These are phyloP conservation scores for Pleurotus citrinopileatus DNA, from an alignment of 768 basidiomycete genomes.

Conservation along the genomic window DNA sequence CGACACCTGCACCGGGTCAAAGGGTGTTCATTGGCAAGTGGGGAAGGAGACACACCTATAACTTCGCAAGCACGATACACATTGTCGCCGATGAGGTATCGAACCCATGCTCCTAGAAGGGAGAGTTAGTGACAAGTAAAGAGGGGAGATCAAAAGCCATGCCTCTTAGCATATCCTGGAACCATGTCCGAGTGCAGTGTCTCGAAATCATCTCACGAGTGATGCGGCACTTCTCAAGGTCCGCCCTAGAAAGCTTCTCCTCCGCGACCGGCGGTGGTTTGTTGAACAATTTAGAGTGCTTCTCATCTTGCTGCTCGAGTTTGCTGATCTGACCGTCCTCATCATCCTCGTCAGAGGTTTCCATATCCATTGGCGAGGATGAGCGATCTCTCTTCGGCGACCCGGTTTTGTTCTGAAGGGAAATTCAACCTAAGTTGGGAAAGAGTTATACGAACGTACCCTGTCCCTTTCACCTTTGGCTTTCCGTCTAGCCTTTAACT, in stretches of 20 bases:
- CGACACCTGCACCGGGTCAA: slow-evolving; percentile 37
- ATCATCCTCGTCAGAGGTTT: slow-evolving; percentile 82
- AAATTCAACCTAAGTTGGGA: neutral
- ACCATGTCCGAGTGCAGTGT: slow-evolving; percentile 76
- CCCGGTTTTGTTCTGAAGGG: slow-evolving; percentile 40
- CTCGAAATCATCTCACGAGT: slow-evolving; percentile 71
- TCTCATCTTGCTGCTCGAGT: slow-evolving; percentile 72
- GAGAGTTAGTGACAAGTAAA: slow-evolving; percentile 8
- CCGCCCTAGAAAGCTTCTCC: slow-evolving; percentile 48
- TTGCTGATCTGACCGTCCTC: slow-evolving; percentile 80
- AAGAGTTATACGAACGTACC: slow-evolving; percentile 37
- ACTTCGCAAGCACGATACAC: slow-evolving; percentile 87
- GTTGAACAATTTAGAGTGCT: slow-evolving; percentile 47
- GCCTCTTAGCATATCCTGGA: slow-evolving; percentile 82
- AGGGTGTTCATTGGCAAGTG: neutral
- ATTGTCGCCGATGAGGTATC: slow-evolving; percentile 75
- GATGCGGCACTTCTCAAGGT: slow-evolving; percentile 61
- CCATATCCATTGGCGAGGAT: slow-evolving; percentile 84
- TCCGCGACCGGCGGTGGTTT: slow-evolving; percentile 43
- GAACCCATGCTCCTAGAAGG: slow-evolving; percentile 74
- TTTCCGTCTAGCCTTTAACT: slow-evolving; percentile 81
- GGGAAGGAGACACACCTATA: slow-evolving; percentile 48
- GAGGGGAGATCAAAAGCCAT: slow-evolving; percentile 18
- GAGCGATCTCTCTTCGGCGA: slow-evolving; percentile 71
- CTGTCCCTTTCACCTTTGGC: slow-evolving; percentile 88